Evolutionary conservation across 371 early-diverging fungal genomes (phyloP), one percentile per base, ranked within the genome.

Genomic region (Mucor racemosus): DNA sequence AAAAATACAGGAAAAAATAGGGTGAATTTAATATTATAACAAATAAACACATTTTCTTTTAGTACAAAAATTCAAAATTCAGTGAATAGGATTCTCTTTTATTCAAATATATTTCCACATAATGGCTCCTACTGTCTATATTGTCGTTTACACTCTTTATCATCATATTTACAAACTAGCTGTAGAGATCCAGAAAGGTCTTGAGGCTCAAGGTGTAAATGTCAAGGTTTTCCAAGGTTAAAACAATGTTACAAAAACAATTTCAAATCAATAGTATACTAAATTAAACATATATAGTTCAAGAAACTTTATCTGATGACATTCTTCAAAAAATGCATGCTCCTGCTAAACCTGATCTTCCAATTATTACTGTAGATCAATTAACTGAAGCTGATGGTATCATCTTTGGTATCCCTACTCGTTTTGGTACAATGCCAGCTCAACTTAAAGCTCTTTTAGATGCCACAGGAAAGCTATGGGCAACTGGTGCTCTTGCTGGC

Each of bases 361-460:
- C 95, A 7, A 72, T 85, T 42, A 84, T 91, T 46, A 82, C 78
- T 6, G 76, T 87, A 8, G 81, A 76, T 42, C 78, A 87, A 14
- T 70, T 94, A 1, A 67, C 74, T 7, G 82, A 91, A 53, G 84
- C 91, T 0, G 96, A 95, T 74, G 95, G 91, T 1, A 71, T 92
- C 67, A 67, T 95, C 21, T 91, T 95, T 69, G 95, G 95, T 55
- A 60, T 68, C 36, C 68, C 68, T 35, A 68, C 68, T 34, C 77
- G 92, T 5, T 94, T 86, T 69, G 94, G 94, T 15, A 73, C 67
- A n/a, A 68, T 89, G 14, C 89, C 94, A 0, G 90, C 94, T 15
- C 95, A 95, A 58, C 76, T 94, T 69, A 90, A 92, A 68, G 72
- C 91, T 48, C 76, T 87, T 33, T 59, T 84, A 31, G 96, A 95